These are phyloP conservation scores for Talaromyces rugulosus DNA, from an alignment of 2,329 filamentous ascomycete species.

Conservation along the genomic window DNA sequence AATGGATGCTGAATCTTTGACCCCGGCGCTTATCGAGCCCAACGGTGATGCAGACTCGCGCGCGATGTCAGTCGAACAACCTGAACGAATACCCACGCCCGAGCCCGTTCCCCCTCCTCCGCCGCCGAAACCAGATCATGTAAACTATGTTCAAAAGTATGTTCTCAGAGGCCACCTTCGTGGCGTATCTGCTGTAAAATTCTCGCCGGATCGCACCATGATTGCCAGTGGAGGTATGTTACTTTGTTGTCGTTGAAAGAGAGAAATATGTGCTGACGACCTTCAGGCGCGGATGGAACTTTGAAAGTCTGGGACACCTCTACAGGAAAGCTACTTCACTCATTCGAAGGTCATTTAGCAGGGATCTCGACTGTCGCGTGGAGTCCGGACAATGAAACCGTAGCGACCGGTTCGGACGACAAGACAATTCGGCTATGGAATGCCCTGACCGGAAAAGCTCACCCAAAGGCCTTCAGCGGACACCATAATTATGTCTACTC, in stretches of 20 bases:
- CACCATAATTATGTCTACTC: constrained; percentile 97
- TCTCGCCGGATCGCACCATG: constrained; percentile 85
- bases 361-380: constrained; percentile 92
- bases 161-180: constrained; percentile 73
- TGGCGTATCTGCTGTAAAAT: constrained; percentile 78
- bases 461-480: constrained; percentile 64
- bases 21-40: constrained; percentile 14
- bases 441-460: constrained; percentile 54
- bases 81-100: constrained; percentile 30
- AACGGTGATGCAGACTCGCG: constrained; percentile 13
- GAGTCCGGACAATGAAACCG: constrained; percentile 80
- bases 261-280: constrained; percentile 5
- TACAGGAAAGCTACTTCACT: constrained; percentile 77
- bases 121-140: constrained; percentile 49
- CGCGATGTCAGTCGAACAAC: constrained; percentile 13
- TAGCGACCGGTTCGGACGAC: constrained; percentile 92
- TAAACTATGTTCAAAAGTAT: constrained; percentile 67
- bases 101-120: constrained; percentile 38
- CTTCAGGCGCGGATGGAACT: constrained; percentile 71
- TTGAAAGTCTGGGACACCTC: constrained; percentile 84
- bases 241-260: neutral
- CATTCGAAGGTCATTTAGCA: constrained; percentile 86
- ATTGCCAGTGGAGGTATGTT: constrained; percentile 74
- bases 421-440: constrained; percentile 96
- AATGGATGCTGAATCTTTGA: constrained; percentile 4